Conservation (phyloP, 148 eudicot genomes). For the Chenopodium formosanum region DNA sequence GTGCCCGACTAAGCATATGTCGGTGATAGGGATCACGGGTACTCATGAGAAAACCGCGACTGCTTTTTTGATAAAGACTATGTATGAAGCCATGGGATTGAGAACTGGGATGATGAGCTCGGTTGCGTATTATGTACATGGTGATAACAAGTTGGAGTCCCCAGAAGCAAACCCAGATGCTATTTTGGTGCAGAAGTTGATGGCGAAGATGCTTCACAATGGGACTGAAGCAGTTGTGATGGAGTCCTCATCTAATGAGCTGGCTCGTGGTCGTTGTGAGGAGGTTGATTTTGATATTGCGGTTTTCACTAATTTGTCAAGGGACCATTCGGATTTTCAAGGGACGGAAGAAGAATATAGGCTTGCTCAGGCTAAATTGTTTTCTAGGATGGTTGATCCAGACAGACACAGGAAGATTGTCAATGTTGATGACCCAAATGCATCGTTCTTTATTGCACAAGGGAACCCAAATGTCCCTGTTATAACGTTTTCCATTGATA, state of each 20-base stretch:
- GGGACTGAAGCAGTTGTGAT: slow-evolving; percentile 94
- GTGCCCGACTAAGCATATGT: slow-evolving; percentile 72
- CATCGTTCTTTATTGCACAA: slow-evolving; percentile 60
- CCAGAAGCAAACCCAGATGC: slow-evolving; percentile 56
- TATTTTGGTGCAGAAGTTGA: slow-evolving; percentile 78
- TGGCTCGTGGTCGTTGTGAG: slow-evolving; percentile 67
- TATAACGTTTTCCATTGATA: slow-evolving; percentile 79
- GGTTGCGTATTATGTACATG: slow-evolving; percentile 79
- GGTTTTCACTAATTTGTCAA: slow-evolving; percentile 68
- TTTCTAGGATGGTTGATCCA: slow-evolving; percentile 90
- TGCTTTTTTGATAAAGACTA: slow-evolving; percentile 62
- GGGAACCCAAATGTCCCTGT: slow-evolving; percentile 91
- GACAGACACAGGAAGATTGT: slow-evolving; percentile 86
- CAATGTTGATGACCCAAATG: slow-evolving; percentile 84
- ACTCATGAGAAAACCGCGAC: slow-evolving; percentile 87
- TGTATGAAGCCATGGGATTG: slow-evolving; percentile 98
- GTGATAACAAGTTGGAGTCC: slow-evolving; percentile 76
- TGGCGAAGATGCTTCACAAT: slow-evolving; percentile 94
- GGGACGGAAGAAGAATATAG: slow-evolving; percentile 76
- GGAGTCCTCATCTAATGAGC: slow-evolving; percentile 73
- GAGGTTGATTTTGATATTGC: slow-evolving; percentile 98
- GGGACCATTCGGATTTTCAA: slow-evolving; percentile 57
- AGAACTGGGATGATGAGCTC: slow-evolving; percentile 91
- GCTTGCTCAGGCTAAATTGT: slow-evolving; percentile 62
- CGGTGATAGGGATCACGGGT: slow-evolving; percentile 84